Evolutionary conservation across 2,329 filamentous ascomycete genomes (phyloP).

Genomic region (Aureobasidium musti): DNA sequence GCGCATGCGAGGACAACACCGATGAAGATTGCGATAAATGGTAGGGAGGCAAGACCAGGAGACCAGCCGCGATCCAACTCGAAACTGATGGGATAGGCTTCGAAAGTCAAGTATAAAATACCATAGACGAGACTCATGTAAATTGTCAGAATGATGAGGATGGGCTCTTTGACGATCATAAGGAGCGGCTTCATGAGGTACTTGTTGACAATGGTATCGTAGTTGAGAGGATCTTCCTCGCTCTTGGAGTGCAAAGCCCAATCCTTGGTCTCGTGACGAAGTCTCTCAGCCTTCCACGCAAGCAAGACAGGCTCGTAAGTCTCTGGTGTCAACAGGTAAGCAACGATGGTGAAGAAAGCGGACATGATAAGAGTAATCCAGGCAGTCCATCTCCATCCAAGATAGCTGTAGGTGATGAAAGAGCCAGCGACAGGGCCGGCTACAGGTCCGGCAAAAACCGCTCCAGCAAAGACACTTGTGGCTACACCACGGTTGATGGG

Average conservation of each 20-base stretch:
- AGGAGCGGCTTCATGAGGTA: conserved; percentile 32
- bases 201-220: conserved; percentile 20
- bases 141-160: conserved; percentile 33
- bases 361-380: conserved; percentile 43
- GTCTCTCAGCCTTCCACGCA: conserved; percentile 47
- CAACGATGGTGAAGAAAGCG: conserved; percentile 45
- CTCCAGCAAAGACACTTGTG: conserved; percentile 38
- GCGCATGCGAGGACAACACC: conserved; percentile 40
- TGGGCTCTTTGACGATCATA: conserved; percentile 35
- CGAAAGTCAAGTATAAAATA: conserved; percentile 50
- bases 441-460: conserved; percentile 39
- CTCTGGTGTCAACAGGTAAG: conserved; percentile 52
- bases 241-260: conserved; percentile 50
- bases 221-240: conserved; percentile 23
- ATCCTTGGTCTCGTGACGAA: conserved; percentile 53
- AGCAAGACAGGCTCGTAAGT: conserved; percentile 54
- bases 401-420: conserved; percentile 36
- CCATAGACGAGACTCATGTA: conserved; percentile 43
- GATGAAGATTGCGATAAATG: conserved; percentile 45
- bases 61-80: conserved; percentile 45
- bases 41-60: conserved; percentile 44
- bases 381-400: conserved; percentile 40
- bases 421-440: conserved; percentile 36
- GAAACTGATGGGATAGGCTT: conserved; percentile 50
- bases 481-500: conserved; percentile 44